Evolutionary conservation across 768 basidiomycete genomes (phyloP), one percentile per base, ranked within the genome.

Genomic region (Termitomyces sp.): DNA sequence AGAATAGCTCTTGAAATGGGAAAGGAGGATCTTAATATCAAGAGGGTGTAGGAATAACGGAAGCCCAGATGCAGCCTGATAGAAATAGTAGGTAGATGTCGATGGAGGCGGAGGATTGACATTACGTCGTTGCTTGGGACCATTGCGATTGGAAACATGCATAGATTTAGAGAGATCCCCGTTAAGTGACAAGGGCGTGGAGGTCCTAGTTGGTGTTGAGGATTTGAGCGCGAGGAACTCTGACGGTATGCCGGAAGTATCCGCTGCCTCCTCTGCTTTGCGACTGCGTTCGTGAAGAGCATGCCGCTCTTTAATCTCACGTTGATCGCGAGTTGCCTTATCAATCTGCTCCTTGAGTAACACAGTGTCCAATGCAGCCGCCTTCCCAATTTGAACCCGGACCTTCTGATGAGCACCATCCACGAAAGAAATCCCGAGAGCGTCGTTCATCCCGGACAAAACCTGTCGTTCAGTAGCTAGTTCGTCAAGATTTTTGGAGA

Each of bases 31-130:
- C 71, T 86, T 89, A 71, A 97, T 98, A 67, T 99, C 96, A 29
- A 99, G 80, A 3, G 96, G 96, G 64, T 97, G 94, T 11, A 99
- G 83, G 76, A 91, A 99, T 61, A 97, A 79, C 10, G 93, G 89
- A 53, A 90, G 77, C 12, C 97, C 97, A 1, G 91, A 90, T 0
- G 92, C 85, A 16, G 94, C 89, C 68, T 98, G 97, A 68, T 98
- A 99, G 71, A 89, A 99, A 67, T 89, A 94, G 72, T 96, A 99
- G 9, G 92, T 88, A 10, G 91, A 88, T 15, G 90, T 89, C 16
- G 90, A 89, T 16, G 88, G 90, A 3, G 91, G 90, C 2, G 89
- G 90, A 1, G 91, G 89, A 63, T 93, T 94, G 60, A 94, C 69
- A 66, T 94, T 94, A 54, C 84, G 81, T 27, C 90, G 83, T 50